Evolutionary conservation across 1,139 yeast species (phyloP).

Genomic region (Suhomyces panamericanus): DNA sequence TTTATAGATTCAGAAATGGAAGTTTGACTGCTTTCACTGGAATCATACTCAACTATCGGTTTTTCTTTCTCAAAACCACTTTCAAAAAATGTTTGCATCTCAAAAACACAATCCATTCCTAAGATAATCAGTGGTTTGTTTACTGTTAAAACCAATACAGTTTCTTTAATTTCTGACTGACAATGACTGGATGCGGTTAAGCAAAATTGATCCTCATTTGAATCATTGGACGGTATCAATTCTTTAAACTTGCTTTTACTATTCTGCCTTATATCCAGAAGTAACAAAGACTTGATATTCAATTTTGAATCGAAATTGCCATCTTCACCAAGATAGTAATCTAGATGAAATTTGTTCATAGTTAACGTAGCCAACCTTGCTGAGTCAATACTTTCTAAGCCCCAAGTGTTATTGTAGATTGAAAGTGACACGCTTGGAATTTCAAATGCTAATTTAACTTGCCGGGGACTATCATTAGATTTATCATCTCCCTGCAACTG

Average conservation of each 20-base stretch:
- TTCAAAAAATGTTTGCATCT: conserved; percentile 63
- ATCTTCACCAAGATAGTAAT: conserved; percentile 52
- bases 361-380: conserved; percentile 63
- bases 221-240: conserved; percentile 69
- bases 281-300: conserved; percentile 70
- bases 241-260: conserved; percentile 72
- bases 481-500: too few species aligned
- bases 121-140: conserved; percentile 80
- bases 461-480: too few species aligned
- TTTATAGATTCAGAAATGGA: not conserved
- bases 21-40: not conserved
- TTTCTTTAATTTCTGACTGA: conserved; percentile 38
- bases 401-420: conserved; percentile 58
- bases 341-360: conserved; percentile 56
- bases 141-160: conserved; percentile 59
- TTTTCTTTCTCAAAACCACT: conserved; percentile 36
- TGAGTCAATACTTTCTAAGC: conserved; percentile 34
- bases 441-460: conserved; percentile 35
- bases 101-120: conserved; percentile 84
- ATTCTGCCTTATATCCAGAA: conserved; percentile 66
- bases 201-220: conserved; percentile 71
- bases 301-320: conserved; percentile 62
- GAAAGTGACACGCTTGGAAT: conserved; percentile 67
- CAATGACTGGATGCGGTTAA: conserved; percentile 51
- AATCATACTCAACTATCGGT: conserved; percentile 20